A percentile compares a stretch with the other conserved stretches of the same genome.
These are phyloP conservation scores for Pedinophyceae sp. DNA, from an alignment of 139 green algal genomes.

Conservation along the genomic window DNA sequence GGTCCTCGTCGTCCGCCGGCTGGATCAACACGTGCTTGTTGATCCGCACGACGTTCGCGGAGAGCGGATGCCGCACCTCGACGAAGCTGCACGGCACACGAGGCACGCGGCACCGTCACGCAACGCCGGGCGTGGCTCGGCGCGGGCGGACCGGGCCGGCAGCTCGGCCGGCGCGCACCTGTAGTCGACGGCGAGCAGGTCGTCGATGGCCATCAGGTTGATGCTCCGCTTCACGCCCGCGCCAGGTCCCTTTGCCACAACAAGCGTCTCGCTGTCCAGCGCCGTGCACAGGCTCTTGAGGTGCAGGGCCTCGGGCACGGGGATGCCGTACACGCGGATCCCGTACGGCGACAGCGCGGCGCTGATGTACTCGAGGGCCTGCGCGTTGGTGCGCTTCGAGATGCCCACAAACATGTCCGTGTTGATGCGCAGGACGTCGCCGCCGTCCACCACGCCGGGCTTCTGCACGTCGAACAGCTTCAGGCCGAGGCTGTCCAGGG, in stretches of 20 bases:
- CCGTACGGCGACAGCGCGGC: not conserved
- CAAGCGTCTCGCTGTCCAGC: not conserved
- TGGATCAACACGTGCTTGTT: not conserved
- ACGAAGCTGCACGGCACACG: no score
- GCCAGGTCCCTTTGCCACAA: not conserved
- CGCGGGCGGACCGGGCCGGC: not conserved
- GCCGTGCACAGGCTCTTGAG: not conserved
- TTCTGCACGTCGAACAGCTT: not conserved
- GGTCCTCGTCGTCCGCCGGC: not conserved
- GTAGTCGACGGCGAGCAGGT: no score
- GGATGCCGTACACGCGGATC: not conserved
- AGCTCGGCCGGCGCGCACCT: no score
- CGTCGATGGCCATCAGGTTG: not conserved
- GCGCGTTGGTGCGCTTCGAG: not conserved
- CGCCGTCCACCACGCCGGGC: conserved; percentile 5
- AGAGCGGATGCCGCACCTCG: not conserved
- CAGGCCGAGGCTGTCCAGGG: not conserved
- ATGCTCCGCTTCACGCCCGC: not conserved
- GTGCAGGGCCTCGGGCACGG: not conserved
- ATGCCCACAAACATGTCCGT: conserved; percentile 11
- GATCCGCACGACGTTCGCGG: not conserved
- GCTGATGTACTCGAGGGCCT: not conserved
- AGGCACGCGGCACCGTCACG: no score
- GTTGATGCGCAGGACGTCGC: conserved; percentile 6
- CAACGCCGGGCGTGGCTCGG: not conserved